Evolutionary conservation across 495 filamentous ascomycete species (phyloP).

Genomic region (Ramalina intermedia): DNA sequence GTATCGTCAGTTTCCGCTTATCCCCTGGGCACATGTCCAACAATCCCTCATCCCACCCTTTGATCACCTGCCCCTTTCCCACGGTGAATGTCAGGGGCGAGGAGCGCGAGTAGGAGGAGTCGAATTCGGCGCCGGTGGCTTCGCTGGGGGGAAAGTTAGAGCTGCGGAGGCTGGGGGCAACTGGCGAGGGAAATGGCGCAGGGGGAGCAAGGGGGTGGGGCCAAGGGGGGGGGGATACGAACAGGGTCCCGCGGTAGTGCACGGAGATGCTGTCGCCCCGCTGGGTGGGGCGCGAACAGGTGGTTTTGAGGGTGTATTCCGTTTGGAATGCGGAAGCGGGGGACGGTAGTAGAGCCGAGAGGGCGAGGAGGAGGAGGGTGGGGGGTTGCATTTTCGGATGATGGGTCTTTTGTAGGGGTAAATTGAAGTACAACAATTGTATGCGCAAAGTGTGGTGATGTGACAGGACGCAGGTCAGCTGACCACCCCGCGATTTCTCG

Average conservation of each 20-base stretch:
- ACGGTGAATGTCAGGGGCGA: constrained; percentile 64
- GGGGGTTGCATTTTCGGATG: constrained; percentile 4
- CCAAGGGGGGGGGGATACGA: too few relatives aligned
- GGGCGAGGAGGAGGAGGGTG: constrained; percentile 8
- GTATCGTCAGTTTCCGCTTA: constrained; percentile 82
- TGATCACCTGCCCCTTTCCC: constrained; percentile 71
- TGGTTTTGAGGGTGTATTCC: constrained; percentile 56
- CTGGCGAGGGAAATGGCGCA: too few relatives aligned
- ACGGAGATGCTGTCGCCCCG: constrained; percentile 68
- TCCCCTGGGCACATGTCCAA: constrained; percentile 95
- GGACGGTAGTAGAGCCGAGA: not conserved
- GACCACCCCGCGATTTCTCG: too few relatives aligned
- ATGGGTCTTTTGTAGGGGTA: not conserved
- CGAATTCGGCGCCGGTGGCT: constrained; percentile 36
- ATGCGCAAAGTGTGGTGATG: too few relatives aligned
- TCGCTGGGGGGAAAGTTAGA: constrained; percentile 10
- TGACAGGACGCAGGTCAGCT: too few relatives aligned
- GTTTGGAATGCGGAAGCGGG: constrained; percentile 43
- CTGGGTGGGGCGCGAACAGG: constrained; percentile 58
- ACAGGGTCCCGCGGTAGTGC: constrained; percentile 74
- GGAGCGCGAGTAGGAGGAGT: constrained; percentile 55
- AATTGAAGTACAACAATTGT: too few relatives aligned
- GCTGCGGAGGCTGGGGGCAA: too few relatives aligned
- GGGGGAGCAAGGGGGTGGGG: too few relatives aligned
- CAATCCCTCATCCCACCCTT: constrained; percentile 87